Base-by-base conservation (phyloP, 169 alveolate species). In the Eimeria falciformis region DNA sequence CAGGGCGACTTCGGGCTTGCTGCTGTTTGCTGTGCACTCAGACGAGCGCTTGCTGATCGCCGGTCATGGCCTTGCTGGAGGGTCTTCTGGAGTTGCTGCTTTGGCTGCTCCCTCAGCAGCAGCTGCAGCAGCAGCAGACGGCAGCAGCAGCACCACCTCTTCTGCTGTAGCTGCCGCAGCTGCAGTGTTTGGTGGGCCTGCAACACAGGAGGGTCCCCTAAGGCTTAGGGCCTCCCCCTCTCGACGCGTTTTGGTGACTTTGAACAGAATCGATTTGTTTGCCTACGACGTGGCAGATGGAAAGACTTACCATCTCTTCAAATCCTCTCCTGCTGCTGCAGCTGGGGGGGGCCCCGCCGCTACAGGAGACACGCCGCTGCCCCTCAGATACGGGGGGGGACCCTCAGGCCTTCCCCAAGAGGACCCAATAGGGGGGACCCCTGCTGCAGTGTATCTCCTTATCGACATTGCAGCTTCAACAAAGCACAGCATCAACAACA, bases 241-340 rank as follows among this genome's bases (percentile, higher is more conserved):
- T 29, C n/a, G 21, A 11, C 43, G 81, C 9, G 12, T 3, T 9
- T 7, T 68, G 18, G 9, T 68, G 9, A 68, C 53, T 7, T 7
- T 68, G 6, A 29, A 68, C 25, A 68, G 47, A 68, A 9, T 68
- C 11, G 81, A 68, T 68, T 29, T 14, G 12, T 68, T 68, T 68
- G 81, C 46, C 11, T 68, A 68, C 29, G 46, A 68, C 25, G 81
- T 23, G 0, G 81, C 43, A 7, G 81, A 29, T 6, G 81, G 81
- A 23, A 68, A 68, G 46, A 29, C 47, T 0, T 33, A 68, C n/a
- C 81, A 68, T 29, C 18, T 68, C 53, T 68, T 68, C 25, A 68
- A 68, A 47, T 17, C 81, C 12, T 68, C 81, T 68, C 29, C 81
- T 27, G 81, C 81, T 23, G 81, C 81, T 5, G 81, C 81, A 11